Evolutionary conservation across 176 grass and related monocot genomes (phyloP).

Genomic region (Guadua angustifolia): DNA sequence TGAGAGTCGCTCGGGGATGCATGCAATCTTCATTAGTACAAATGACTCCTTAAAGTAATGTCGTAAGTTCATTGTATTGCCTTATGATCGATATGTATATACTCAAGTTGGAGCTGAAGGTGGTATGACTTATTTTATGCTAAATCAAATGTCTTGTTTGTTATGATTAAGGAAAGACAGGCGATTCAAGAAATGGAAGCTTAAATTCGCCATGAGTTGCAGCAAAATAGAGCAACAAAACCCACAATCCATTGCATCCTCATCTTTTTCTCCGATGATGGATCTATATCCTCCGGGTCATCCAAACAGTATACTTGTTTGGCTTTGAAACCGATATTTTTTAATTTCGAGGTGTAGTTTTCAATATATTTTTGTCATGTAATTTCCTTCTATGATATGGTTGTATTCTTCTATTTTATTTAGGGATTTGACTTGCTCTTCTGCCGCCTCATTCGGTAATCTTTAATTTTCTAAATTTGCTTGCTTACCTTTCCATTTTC

Average conservation of each 20-base stretch:
- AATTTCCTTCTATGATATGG: background rate
- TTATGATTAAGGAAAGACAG: constrained; percentile 96
- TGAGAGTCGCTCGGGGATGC: constrained; percentile 68
- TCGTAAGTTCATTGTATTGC: constrained; percentile 36
- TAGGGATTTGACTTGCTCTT: too few species aligned
- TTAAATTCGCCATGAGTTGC: constrained; percentile 50
- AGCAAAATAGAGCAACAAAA: constrained; percentile 51
- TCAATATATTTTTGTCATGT: constrained; percentile 5
- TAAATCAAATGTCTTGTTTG: constrained; percentile 44
- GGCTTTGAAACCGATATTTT: background rate
- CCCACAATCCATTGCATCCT: constrained; percentile 45
- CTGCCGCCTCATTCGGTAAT: too few species aligned
- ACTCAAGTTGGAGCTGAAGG: constrained; percentile 6
- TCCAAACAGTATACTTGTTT: constrained; percentile 58
- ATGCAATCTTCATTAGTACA: constrained; percentile 69
- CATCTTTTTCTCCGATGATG: constrained; percentile 57
- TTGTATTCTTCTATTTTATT: too few species aligned
- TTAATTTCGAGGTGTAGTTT: constrained; percentile 16
- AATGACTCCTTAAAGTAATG: constrained; percentile 65
- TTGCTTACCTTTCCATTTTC: too few species aligned
- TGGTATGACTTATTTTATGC: background rate
- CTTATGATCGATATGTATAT: constrained; percentile 13
- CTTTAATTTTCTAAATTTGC: too few species aligned
- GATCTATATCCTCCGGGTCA: constrained; percentile 73
- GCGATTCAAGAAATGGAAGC: constrained; percentile 66